These are phyloP conservation scores for Posidonia australis DNA, from an alignment of 106 monocot species.

Conservation along the genomic window DNA sequence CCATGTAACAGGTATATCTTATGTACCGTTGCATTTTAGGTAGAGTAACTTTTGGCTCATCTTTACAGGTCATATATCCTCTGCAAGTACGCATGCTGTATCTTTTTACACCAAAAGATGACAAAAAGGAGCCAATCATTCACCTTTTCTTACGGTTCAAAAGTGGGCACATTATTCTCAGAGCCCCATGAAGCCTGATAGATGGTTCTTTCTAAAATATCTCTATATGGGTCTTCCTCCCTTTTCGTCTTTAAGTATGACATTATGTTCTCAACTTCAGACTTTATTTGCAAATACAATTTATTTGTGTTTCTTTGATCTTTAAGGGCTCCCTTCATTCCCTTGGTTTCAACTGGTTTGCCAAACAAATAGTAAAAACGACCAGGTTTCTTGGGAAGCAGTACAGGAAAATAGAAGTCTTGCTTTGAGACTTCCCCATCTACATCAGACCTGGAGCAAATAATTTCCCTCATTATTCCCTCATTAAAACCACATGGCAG, in stretches of 20 bases:
- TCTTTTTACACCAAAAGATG: too few species aligned
- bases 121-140: too few species aligned
- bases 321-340: constrained; percentile 35
- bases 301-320: constrained; percentile 35
- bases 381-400: constrained; percentile 76
- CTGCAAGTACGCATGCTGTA: too few species aligned
- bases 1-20: too few species aligned
- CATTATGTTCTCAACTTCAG: constrained; percentile 53
- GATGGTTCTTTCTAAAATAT: constrained; percentile 40
- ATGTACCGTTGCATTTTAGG: too few species aligned
- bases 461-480: not conserved
- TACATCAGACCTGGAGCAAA: constrained; percentile 31
- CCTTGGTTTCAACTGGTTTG: constrained; percentile 62
- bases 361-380: constrained; percentile 95
- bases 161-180: constrained; percentile 36
- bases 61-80: too few species aligned
- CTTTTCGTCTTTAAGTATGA: constrained; percentile 72
- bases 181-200: constrained; percentile 48
- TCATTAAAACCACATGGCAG: not conserved
- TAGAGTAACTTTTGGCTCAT: too few species aligned
- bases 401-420: constrained; percentile 40
- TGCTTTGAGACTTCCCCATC: constrained; percentile 56
- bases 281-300: constrained; percentile 59
- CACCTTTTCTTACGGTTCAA: constrained; percentile 53
- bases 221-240: constrained; percentile 73